A percentile compares a stretch with the other conserved stretches of the same genome.
Conservation (phyloP, 2,329 filamentous ascomycete genomes). For the Pestalotiopsis sp. region DNA sequence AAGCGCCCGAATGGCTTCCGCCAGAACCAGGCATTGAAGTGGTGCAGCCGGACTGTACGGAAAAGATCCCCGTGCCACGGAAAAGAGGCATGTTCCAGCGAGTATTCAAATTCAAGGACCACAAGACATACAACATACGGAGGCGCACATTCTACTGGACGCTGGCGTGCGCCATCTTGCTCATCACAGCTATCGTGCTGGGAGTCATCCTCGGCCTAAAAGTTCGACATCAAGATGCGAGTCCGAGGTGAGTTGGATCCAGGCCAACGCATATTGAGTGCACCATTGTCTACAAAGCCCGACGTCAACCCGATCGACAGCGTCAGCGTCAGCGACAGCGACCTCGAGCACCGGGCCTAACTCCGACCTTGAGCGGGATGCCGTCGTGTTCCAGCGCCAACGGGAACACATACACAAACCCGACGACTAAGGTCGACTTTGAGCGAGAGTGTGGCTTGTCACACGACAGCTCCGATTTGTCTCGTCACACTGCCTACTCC, state of each 20-base stretch:
- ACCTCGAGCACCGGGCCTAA: neutral
- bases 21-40: constrained; percentile 27
- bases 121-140: neutral
- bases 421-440: constrained; percentile 19
- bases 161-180: neutral
- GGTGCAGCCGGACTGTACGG: constrained; percentile 14
- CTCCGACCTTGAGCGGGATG: constrained; percentile 5
- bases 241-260: neutral
- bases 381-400: constrained; percentile 22
- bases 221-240: neutral
- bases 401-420: constrained; percentile 26
- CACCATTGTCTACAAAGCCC: neutral
- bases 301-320: neutral
- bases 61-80: constrained; percentile 16
- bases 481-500: constrained; percentile 22
- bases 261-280: neutral
- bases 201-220: neutral
- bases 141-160: neutral
- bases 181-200: constrained; percentile 1
- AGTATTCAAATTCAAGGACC: neutral
- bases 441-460: constrained; percentile 23
- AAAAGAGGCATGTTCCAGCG: neutral
- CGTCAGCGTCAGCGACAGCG: neutral
- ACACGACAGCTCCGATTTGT: constrained; percentile 26
- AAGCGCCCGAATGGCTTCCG: constrained; percentile 21